phyloP scores from a whole-genome alignment of 148 eudicot genomes.

The Silene uniflora region DNA sequence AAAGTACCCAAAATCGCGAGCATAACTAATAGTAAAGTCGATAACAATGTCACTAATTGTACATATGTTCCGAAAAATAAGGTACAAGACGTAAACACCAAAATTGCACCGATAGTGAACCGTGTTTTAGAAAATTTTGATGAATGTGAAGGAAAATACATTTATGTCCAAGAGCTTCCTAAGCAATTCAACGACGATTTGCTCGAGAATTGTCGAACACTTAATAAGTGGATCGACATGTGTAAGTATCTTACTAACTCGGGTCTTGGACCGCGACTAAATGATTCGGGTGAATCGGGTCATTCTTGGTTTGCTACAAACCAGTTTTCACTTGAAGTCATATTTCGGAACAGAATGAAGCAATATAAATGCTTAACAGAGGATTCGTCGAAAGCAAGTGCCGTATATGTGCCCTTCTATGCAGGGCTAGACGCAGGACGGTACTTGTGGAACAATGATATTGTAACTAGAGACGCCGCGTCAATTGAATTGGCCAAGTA shows the following conservation, averaged over 20 bases:
- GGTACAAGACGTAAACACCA: background rate
- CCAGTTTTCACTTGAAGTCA: constrained; percentile 42
- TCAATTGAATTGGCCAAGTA: constrained; percentile 41
- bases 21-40: background rate
- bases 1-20: background rate
- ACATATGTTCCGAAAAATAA: background rate
- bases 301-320: constrained; percentile 37
- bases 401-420: constrained; percentile 66
- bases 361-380: constrained; percentile 55
- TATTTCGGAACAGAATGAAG: constrained; percentile 47
- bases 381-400: constrained; percentile 53
- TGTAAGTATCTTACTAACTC: constrained; percentile 33
- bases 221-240: constrained; percentile 38
- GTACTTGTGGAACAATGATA: constrained; percentile 39
- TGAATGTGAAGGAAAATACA: constrained; percentile 30
- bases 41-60: background rate
- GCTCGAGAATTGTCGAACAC: constrained; percentile 28
- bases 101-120: constrained; percentile 7
- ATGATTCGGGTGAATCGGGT: constrained; percentile 8
- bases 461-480: constrained; percentile 34
- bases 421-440: constrained; percentile 65
- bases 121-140: constrained; percentile 11
- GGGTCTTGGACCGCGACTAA: constrained; percentile 37
- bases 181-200: constrained; percentile 40
- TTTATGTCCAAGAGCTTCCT: constrained; percentile 39